Conservation (phyloP, 805 yeast species). For the Ogataea populi-albae region DNA sequence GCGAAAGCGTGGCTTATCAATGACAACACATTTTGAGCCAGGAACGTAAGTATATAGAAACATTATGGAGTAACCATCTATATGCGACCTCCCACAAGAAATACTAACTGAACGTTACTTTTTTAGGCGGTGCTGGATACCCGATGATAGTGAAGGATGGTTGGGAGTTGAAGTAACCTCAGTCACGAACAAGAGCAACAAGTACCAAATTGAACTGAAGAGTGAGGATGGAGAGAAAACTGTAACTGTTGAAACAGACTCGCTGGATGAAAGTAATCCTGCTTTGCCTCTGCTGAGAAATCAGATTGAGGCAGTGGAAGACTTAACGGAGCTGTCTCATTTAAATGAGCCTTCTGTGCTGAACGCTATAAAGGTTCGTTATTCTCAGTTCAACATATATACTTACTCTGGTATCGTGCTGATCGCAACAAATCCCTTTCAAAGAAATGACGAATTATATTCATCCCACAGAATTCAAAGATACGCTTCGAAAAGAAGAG, state of each 20-base stretch:
- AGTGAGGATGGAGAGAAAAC: conserved; percentile 49
- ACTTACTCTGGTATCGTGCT: conserved; percentile 96
- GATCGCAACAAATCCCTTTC: conserved; percentile 96
- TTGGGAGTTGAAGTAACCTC: conserved; percentile 60
- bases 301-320: conserved; percentile 93
- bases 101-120: conserved; percentile 7
- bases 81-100: too few relatives aligned
- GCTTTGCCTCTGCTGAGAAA: conserved; percentile 80
- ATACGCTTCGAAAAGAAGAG: conserved; percentile 88
- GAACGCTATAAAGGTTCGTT: conserved; percentile 87
- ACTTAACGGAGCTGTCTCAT: conserved; percentile 86
- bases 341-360: conserved; percentile 95
- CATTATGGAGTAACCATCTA: background rate
- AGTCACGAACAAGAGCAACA: conserved; percentile 39
- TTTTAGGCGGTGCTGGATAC: conserved; percentile 73
- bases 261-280: conserved; percentile 49
- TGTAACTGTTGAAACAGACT: conserved; percentile 46
- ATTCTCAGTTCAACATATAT: conserved; percentile 85
- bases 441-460: conserved; percentile 84
- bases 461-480: conserved; percentile 92
- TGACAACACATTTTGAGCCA: conserved; percentile 37
- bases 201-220: conserved; percentile 48
- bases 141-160: conserved; percentile 74
- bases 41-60: conserved; percentile 46
- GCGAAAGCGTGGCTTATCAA: conserved; percentile 3